phyloP scores from a whole-genome alignment of 352 stramenopile species.

The Phytophthora vignae region DNA sequence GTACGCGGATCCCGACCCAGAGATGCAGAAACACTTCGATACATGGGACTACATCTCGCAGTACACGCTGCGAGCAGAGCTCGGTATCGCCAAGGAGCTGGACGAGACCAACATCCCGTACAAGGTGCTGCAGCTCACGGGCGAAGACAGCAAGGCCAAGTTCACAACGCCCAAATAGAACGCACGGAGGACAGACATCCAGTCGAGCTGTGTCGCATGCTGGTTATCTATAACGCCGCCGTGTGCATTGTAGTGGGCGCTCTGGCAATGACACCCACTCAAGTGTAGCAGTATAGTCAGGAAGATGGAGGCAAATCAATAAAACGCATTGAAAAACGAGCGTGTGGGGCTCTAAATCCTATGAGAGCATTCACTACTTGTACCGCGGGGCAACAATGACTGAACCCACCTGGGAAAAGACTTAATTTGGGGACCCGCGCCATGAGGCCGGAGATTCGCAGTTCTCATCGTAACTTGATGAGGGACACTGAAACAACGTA shows the following conservation, averaged over 20 bases:
- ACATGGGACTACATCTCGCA: slow-evolving; percentile 91
- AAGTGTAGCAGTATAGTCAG: slow-evolving; percentile 37
- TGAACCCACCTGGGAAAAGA: too few species aligned
- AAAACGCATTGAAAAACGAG: slow-evolving; percentile 1
- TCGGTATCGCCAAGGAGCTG: slow-evolving; percentile 83
- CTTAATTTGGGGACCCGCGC: too few species aligned
- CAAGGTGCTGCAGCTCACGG: slow-evolving; percentile 84
- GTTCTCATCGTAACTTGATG: too few species aligned
- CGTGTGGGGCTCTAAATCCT: neutral
- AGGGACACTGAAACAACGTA: too few species aligned
- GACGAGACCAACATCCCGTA: slow-evolving; percentile 90
- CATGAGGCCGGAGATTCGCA: too few species aligned
- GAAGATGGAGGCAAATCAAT: slow-evolving; percentile 17
- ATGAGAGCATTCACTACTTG: too few species aligned
- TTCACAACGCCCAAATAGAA: slow-evolving; percentile 35
- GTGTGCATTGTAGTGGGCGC: slow-evolving; percentile 19
- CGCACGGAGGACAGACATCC: neutral
- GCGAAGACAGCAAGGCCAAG: slow-evolving; percentile 66
- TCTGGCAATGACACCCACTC: slow-evolving; percentile 8
- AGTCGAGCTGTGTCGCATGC: slow-evolving; percentile 5
- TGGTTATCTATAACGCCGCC: slow-evolving; percentile 26
- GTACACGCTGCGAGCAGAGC: slow-evolving; percentile 79
- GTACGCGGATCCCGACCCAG: slow-evolving; percentile 74
- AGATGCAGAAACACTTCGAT: slow-evolving; percentile 89
- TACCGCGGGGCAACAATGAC: too few species aligned